phyloP scores from a whole-genome alignment of 257 asterid species.

The Nicotiana obtusifolia region DNA sequence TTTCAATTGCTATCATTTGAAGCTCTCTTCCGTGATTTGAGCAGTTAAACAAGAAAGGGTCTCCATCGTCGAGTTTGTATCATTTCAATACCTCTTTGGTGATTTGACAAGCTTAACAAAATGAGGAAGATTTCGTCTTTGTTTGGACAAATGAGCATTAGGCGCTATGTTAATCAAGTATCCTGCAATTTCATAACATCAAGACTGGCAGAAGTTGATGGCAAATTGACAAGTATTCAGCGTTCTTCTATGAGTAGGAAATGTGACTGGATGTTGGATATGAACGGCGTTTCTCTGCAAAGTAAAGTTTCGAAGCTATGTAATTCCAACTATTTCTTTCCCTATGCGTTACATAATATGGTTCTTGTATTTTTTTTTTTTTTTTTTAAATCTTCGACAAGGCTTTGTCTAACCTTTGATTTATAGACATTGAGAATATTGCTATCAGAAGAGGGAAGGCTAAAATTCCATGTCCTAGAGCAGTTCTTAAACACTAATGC shows the following conservation, averaged over 20 bases:
- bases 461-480: too few species aligned
- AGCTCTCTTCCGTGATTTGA: neutral
- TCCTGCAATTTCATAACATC: neutral
- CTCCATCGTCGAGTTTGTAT: neutral
- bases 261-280: neutral
- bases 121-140: neutral
- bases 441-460: too few species aligned
- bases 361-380: too few species aligned
- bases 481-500: neutral
- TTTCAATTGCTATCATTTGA: neutral
- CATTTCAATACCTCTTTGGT: neutral
- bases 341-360: too few species aligned
- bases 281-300: neutral
- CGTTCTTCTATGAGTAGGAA: neutral
- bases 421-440: too few species aligned
- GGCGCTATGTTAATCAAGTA: neutral
- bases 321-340: too few species aligned
- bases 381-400: too few species aligned
- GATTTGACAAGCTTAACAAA: neutral
- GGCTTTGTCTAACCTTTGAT: too few species aligned
- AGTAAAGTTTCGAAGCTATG: neutral
- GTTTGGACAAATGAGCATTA: neutral
- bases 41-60: neutral
- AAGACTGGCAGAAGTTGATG: neutral
- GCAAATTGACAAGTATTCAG: neutral